Evolutionary conservation across 495 filamentous ascomycete genomes (phyloP), one percentile per base, ranked within the genome.

Genomic region (Penicillium mononematosum): DNA sequence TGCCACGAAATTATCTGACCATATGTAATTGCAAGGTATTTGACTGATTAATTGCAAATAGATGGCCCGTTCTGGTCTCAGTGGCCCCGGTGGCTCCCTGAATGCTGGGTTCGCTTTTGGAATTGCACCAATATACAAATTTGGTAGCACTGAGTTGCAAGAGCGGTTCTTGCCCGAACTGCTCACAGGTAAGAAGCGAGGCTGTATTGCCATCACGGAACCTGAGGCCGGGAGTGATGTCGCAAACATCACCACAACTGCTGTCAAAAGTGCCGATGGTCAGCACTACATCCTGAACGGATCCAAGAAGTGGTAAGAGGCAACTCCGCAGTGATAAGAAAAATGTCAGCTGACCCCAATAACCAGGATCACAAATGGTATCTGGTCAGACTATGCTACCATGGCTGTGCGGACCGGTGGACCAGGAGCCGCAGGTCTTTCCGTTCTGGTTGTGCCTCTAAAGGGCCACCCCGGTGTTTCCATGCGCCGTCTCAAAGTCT

Each of bases 401-500:
- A 91, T 88, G 83, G 88, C 87, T 5, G 88, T 91, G 1, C 83
- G 87, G n/a, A 91, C 88, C 1, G 86, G 87, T n/a, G 84, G 81
- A 2, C 75, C 80, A n/a, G 81, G 84, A 1, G 73, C 82, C 3
- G 55, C 60, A 1, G 88, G 88, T 9, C 76, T 91, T 0, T 86
- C 83, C 0, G 73, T 91, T 29, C 58, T 91, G 4, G 72, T 90
- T 0, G 84, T 91, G 5, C 88, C 88, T 1, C 67, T 92, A 6
- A 83, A 86, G 53, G 70, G 74, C 58, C 65, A 83, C 29, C 76
- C 78, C 0, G 87, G 88, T 29, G 87, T 92, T 22, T 80, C 59
- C 0, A 86, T 88, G 83, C 81, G 86, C 7, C 78, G 83, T 9
- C 70, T 91, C 49, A 81, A 82, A 57, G 82, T 88, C 14, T 63